A percentile compares a stretch with the other conserved stretches of the same genome.
Conservation (phyloP, 2,329 filamentous ascomycete genomes). For the Ophiostoma sp. region DNA sequence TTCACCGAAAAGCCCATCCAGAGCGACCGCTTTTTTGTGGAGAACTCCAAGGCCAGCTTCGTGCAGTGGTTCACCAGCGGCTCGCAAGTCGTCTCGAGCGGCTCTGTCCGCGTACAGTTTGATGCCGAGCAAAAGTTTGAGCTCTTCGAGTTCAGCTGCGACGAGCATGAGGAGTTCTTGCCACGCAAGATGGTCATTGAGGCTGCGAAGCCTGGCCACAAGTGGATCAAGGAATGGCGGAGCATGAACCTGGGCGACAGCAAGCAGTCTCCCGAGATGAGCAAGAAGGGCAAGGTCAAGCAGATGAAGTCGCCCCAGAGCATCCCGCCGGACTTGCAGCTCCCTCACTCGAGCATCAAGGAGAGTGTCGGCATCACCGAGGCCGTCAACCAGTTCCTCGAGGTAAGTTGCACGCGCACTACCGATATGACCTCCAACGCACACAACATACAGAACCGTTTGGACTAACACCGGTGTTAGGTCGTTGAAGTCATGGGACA, state of each 20-base stretch:
- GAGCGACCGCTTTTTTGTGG: slow-evolving; percentile 70
- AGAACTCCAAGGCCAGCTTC: slow-evolving; percentile 74
- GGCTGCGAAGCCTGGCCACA: slow-evolving; percentile 61
- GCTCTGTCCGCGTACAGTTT: slow-evolving; percentile 76
- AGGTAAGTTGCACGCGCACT: slow-evolving; percentile 46
- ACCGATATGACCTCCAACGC: neutral
- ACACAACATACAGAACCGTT: neutral
- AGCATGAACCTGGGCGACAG: slow-evolving; percentile 57
- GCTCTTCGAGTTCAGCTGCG: slow-evolving; percentile 77
- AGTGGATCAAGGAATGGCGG: slow-evolving; percentile 67
- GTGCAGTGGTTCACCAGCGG: slow-evolving; percentile 87
- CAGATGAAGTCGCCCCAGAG: slow-evolving; percentile 60
- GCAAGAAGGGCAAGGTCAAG: slow-evolving; percentile 63
- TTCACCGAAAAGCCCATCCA: slow-evolving; percentile 56
- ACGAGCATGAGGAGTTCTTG: slow-evolving; percentile 78
- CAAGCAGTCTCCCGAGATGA: slow-evolving; percentile 65
- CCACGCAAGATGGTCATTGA: slow-evolving; percentile 66
- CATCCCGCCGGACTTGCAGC: slow-evolving; percentile 60
- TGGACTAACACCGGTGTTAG: slow-evolving; percentile 40
- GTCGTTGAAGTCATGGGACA: slow-evolving; percentile 66
- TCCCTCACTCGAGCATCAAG: slow-evolving; percentile 61
- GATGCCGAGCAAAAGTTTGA: slow-evolving; percentile 79
- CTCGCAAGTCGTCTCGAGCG: slow-evolving; percentile 78
- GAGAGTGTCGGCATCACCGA: slow-evolving; percentile 59
- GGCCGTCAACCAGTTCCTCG: slow-evolving; percentile 63